Percentiles rank a stretch among this genome's conserved stretches.
Evolutionary conservation across 2,329 filamentous ascomycete genomes (phyloP).

Genomic region (Harringtonia lauricola): DNA sequence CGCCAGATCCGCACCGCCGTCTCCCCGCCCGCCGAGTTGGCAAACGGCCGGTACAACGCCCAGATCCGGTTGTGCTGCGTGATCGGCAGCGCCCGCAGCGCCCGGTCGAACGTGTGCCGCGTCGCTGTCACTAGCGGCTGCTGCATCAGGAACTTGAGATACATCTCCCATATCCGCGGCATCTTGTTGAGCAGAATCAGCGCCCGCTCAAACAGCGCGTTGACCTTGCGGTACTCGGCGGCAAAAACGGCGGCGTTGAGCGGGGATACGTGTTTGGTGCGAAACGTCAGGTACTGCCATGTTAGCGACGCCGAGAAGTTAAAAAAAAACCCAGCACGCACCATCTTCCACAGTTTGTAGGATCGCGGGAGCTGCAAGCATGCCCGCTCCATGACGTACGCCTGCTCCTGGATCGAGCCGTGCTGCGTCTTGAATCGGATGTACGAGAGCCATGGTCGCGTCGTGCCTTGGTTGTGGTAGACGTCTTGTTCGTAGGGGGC

Average conservation of each 20-base stretch:
- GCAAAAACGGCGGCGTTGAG: conserved; percentile 74
- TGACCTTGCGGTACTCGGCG: conserved; percentile 83
- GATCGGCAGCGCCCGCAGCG: conserved; percentile 79
- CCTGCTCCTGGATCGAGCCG: conserved; percentile 76
- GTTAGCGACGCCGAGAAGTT: not conserved
- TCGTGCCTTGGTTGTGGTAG: conserved; percentile 69
- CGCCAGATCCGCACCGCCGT: conserved; percentile 92
- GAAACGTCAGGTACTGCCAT: conserved; percentile 68
- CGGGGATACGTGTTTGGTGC: conserved; percentile 68
- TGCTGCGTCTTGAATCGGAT: conserved; percentile 83
- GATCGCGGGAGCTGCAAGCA: conserved; percentile 83
- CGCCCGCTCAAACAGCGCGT: conserved; percentile 85
- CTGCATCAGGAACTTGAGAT: conserved; percentile 77
- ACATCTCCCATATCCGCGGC: conserved; percentile 98
- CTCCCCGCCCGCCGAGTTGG: conserved; percentile 77
- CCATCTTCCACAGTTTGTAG: conserved; percentile 97
- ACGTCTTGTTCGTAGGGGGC: conserved; percentile 95
- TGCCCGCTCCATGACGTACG: conserved; percentile 78
- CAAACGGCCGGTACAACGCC: conserved; percentile 83
- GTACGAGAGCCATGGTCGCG: conserved; percentile 93
- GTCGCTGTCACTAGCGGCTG: conserved; percentile 88
- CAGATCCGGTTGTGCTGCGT: conserved; percentile 95
- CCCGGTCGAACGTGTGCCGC: conserved; percentile 81
- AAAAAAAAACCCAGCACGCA: conserved; percentile 22
- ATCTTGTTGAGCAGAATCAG: conserved; percentile 95